phyloP scores from a whole-genome alignment of 306 rosid species.

The Gillenia trifoliata region DNA sequence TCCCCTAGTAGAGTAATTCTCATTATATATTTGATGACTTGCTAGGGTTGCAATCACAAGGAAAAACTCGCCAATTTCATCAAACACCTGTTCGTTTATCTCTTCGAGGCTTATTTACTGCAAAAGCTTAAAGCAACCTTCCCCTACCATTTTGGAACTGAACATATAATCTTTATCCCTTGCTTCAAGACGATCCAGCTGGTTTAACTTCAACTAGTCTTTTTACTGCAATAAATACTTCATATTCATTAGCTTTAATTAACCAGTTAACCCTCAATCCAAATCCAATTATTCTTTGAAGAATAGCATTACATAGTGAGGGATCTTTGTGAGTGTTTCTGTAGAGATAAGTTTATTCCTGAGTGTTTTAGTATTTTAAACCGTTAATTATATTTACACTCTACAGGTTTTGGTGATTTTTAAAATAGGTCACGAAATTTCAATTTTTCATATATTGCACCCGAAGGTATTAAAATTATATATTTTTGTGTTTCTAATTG shows the following conservation, averaged over 20 bases:
- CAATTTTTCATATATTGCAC: neutral
- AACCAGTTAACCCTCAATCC: neutral
- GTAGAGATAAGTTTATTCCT: neutral
- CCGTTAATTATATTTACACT: neutral
- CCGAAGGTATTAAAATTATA: neutral
- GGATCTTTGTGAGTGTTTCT: neutral
- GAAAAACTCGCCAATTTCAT: neutral
- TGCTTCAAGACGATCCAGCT: neutral
- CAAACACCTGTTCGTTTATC: neutral
- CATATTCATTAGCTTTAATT: neutral
- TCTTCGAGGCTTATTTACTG: neutral
- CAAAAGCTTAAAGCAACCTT: neutral
- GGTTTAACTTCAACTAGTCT: neutral
- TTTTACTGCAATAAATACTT: neutral
- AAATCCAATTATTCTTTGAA: neutral
- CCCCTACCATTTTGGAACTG: neutral
- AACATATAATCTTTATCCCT: neutral
- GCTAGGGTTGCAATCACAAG: neutral
- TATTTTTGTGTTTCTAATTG: no score
- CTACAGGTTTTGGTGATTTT: neutral
- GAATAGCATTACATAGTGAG: neutral
- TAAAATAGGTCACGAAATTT: neutral
- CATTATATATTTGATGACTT: neutral
- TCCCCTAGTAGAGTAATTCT: neutral
- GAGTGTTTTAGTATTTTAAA: neutral